phyloP scores from a whole-genome alignment of 2,329 filamentous ascomycete genomes.

The Sclerotinia minor region DNA sequence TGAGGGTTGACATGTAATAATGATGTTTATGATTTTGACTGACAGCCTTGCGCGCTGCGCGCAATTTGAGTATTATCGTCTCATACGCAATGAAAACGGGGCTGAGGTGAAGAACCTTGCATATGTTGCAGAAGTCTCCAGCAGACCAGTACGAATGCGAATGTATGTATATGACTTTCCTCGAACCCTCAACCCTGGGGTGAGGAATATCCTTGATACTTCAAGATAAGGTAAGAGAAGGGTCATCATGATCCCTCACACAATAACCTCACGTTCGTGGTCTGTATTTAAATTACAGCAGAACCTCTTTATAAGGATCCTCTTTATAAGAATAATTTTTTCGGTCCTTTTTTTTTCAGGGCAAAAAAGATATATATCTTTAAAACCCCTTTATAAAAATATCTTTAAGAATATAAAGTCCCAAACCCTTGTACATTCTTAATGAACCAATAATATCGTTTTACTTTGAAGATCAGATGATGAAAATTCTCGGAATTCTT shows the following conservation, averaged over 20 bases:
- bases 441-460: no score
- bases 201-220: conserved; percentile 24
- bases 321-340: no score
- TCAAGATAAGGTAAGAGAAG: conserved; percentile 22
- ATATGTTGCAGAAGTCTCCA: conserved; percentile 20
- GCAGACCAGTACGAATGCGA: conserved; percentile 12
- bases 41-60: conserved; percentile 15
- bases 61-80: conserved; percentile 12
- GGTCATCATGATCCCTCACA: conserved; percentile 13
- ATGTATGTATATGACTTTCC: conserved; percentile 10
- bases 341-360: no score
- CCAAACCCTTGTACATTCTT: no score
- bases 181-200: conserved; percentile 20
- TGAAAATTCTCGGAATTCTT: no score
- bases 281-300: conserved; percentile 16
- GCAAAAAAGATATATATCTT: no score
- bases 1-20: background rate
- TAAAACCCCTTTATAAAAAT: no score
- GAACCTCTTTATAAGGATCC: no score
- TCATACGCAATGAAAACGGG: conserved; percentile 22
- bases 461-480: no score
- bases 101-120: conserved; percentile 20
- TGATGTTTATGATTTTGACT: background rate
- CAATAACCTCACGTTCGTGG: conserved; percentile 20
- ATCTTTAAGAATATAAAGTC: no score